Evolutionary conservation across 176 grass and related monocot species (phyloP).

Genomic region (Pontederia paniculata): DNA sequence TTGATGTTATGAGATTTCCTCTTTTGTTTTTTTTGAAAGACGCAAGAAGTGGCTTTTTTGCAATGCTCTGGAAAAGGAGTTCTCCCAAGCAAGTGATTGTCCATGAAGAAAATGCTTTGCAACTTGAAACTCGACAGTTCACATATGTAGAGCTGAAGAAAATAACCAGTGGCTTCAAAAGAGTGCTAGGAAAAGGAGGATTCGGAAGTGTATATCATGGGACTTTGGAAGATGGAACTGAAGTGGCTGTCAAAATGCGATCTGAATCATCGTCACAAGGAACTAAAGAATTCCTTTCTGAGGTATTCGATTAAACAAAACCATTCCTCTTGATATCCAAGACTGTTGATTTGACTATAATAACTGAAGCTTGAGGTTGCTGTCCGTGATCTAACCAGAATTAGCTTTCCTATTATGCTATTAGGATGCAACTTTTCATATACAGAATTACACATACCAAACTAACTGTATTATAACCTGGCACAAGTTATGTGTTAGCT

Average conservation of each 20-base stretch:
- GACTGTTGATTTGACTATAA: no score
- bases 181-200: constrained; percentile 23
- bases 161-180: constrained; percentile 22
- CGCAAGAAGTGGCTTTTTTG: not conserved
- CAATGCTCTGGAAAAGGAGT: not conserved
- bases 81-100: not conserved
- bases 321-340: no score
- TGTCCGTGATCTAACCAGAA: no score
- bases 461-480: no score
- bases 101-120: not conserved
- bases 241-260: constrained; percentile 23
- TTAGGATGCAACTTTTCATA: no score
- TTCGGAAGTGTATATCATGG: constrained; percentile 29
- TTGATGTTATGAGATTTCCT: no score
- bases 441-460: no score
- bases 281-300: constrained; percentile 23
- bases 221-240: constrained; percentile 11
- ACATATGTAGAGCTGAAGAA: constrained; percentile 18
- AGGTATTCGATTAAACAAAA: constrained; percentile 15
- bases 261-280: constrained; percentile 25
- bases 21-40: not conserved
- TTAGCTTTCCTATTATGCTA: no score
- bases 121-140: constrained; percentile 19
- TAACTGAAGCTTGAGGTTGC: no score
- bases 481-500: no score